Evolutionary conservation across 2,329 filamentous ascomycete genomes (phyloP).

Genomic region (Epichloe elymi): DNA sequence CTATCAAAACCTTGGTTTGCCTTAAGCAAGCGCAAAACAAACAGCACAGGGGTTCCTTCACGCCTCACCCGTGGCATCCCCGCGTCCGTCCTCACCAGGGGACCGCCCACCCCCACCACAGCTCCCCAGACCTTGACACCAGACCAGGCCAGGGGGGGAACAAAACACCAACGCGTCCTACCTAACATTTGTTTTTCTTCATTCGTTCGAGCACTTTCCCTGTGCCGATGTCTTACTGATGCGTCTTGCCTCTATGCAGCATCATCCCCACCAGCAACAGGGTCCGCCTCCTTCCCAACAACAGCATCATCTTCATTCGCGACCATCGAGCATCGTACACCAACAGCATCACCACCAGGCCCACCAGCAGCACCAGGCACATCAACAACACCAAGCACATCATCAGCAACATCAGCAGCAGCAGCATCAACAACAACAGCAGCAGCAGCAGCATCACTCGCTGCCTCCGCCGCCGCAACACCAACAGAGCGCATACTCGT

Average conservation of each 20-base stretch:
- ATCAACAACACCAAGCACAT: constrained; percentile 46
- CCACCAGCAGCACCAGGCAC: constrained; percentile 48
- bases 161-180: constrained; percentile 38
- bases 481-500: constrained; percentile 55
- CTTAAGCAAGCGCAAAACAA: constrained; percentile 12
- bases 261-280: constrained; percentile 62
- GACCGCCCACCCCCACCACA: constrained; percentile 21
- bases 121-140: constrained; percentile 31
- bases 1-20: constrained; percentile 6
- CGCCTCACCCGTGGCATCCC: constrained; percentile 37
- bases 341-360: constrained; percentile 34
- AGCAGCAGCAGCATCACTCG: constrained; percentile 30
- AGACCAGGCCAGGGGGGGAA: constrained; percentile 25
- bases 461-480: constrained; percentile 30
- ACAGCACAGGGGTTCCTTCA: constrained; percentile 26
- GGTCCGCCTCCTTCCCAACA: constrained; percentile 51
- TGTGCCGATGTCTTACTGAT: constrained; percentile 37
- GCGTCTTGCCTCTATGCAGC: constrained; percentile 53
- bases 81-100: constrained; percentile 28
- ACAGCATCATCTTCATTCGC: constrained; percentile 52
- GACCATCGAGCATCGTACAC: constrained; percentile 60
- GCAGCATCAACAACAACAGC: constrained; percentile 44
- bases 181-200: constrained; percentile 27
- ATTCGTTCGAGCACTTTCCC: constrained; percentile 21
- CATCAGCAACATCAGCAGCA: constrained; percentile 26